Evolutionary conservation across 2,329 filamentous ascomycete genomes (phyloP).

Genomic region (Cryphonectria carpinicola): DNA sequence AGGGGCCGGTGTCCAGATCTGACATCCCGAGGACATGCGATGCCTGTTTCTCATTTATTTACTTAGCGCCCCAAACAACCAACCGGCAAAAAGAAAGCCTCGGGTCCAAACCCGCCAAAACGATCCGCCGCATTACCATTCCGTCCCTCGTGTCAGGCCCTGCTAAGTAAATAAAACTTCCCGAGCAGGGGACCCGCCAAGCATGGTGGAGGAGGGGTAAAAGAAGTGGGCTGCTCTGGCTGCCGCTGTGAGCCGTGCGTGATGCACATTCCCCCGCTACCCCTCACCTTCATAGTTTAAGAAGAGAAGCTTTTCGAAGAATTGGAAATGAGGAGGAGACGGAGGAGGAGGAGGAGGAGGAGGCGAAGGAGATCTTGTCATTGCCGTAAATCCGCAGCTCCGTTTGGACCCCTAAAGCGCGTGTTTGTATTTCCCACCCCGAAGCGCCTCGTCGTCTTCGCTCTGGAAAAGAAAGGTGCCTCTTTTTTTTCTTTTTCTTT

Average conservation of each 20-base stretch:
- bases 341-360: background rate
- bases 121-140: conserved; percentile 26
- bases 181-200: conserved; percentile 19
- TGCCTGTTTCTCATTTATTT: background rate
- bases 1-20: background rate
- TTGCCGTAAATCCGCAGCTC: conserved; percentile 21
- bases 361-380: background rate
- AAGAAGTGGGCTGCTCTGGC: conserved; percentile 4
- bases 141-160: background rate
- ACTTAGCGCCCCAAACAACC: background rate
- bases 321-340: too few relatives aligned
- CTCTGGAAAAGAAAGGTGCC: background rate
- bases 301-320: background rate
- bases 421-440: background rate
- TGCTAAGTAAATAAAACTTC: conserved; percentile 17
- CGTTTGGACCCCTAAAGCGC: background rate
- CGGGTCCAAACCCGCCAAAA: conserved; percentile 12
- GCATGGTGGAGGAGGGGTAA: conserved; percentile 9
- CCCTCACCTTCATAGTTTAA: background rate
- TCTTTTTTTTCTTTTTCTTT: background rate
- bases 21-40: background rate
- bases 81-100: background rate
- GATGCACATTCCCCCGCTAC: conserved; percentile 11
- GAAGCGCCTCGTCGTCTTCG: background rate
- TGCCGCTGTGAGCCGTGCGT: background rate